Percentiles rank a stretch among this genome's conserved stretches.
These are phyloP conservation scores for Cryptosporidium bovis DNA, from an alignment of 169 alveolate species.

Conservation along the genomic window DNA sequence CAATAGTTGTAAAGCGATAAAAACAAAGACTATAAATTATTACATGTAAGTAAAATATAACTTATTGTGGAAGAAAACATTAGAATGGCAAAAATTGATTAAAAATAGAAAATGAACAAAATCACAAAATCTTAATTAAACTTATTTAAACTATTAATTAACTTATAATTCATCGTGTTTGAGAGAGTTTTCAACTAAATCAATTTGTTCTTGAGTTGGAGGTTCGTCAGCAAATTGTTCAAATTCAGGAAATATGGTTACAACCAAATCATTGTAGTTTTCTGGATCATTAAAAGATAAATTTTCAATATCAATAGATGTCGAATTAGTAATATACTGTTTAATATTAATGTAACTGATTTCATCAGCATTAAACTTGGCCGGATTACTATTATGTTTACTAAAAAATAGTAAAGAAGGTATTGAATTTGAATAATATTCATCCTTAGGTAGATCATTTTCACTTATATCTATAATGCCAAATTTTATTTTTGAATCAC, in stretches of 20 bases:
- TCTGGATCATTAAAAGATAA: constrained; percentile 47
- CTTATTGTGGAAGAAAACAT: neutral
- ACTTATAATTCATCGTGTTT: constrained; percentile 29
- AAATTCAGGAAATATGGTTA: constrained; percentile 53
- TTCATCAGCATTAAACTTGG: constrained; percentile 37
- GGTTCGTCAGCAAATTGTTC: constrained; percentile 60
- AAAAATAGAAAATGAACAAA: neutral
- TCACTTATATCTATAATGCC: constrained; percentile 65
- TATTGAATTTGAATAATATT: constrained; percentile 33
- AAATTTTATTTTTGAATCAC: constrained; percentile 24
- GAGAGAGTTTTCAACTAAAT: constrained; percentile 18
- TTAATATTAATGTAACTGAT: constrained; percentile 51
- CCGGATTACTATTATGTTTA: neutral
- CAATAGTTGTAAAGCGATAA: too few species aligned
- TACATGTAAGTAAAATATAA: neutral
- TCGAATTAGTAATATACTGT: constrained; percentile 37
- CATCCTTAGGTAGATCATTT: constrained; percentile 69
- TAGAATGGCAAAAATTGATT: neutral
- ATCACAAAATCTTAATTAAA: neutral
- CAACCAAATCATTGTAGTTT: constrained; percentile 49
- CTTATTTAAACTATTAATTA: neutral
- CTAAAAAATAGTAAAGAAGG: constrained; percentile 50
- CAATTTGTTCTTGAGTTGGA: constrained; percentile 60
- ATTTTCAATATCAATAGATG: constrained; percentile 9
- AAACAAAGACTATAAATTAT: too few species aligned